Evolutionary conservation across 306 rosid species (phyloP), one percentile per base, ranked within the genome.

Genomic region (Echinosophora koreensis): DNA sequence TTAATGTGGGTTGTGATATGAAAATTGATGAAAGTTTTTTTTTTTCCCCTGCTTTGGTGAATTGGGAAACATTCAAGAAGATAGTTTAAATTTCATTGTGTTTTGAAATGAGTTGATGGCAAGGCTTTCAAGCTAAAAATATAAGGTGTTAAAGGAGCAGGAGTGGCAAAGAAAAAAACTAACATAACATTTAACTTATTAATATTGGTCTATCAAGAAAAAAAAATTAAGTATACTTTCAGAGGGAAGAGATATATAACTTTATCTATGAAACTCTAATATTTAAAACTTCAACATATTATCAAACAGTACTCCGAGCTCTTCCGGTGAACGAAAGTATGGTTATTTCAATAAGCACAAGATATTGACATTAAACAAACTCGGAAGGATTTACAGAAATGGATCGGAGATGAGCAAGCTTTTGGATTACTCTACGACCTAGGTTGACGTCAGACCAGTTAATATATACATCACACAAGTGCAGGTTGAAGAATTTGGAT

Each of bases 351-450:
- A 42, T 56, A 30, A 55, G 62, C 44, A 80, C 51, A 46, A 4
- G 61, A 46, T 80, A 42, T 54, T 71, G 22, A 42, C 73, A 59
- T 34, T 56, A 16, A 63, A 44, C 75, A 11, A 63, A 61, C 35
- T 16, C n/a, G 3, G 47, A 42, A 14, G 47, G 18, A 66, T 56
- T 44, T 80, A 65, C 79, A 77, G n/a, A 73, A 44, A 44, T 17
- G 0, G 38, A 22, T 17, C 44, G 15, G 27, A 30, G 32, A 34
- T 27, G 18, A 38, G 35, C 54, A 35, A 17, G 50, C 28, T 64
- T 76, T 27, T 52, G 67, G 52, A 42, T 54, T 76, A 70, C 60
- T 68, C 51, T 7, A 75, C 60, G 46, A 41, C 78, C 68, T 51
- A 8, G 27, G 41, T n/a, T 64, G 46, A 61, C 1, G 7, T 50